Base-by-base conservation (phyloP, 2,329 filamentous ascomycete genomes). In the Trichoderma pleuroti region DNA sequence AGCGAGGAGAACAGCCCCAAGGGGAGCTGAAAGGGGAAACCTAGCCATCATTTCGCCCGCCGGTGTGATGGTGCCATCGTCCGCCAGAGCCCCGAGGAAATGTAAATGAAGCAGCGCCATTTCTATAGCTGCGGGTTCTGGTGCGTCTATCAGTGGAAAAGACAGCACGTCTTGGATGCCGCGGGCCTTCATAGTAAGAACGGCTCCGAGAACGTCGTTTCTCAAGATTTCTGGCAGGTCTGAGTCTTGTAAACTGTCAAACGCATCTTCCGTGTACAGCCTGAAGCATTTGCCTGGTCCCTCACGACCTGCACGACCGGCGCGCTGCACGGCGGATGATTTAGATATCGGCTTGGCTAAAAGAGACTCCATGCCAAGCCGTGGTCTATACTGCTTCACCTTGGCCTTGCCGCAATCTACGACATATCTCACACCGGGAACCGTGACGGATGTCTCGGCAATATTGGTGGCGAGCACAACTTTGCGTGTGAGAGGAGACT, bases 371-470 rank as follows among this genome's bases (percentile, higher is more conserved):
- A 99, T 90, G 6, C 94, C 94, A 0, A 98, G 86, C 0, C 91
- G 87, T 18, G 92, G 88, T 16, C 94, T 91, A 78, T 94, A 99
- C 74, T 97, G 92, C 81, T 98, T 98, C 74, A 97, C 88, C 79
- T 99, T 99, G 10, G 92, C 93, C 77, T 98, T 98, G 59, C 96
- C 96, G 69, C 92, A 92, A 78, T 99, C 96, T 24, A 99, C 87
- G 11, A 99, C 95, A 75, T 92, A 96, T 5, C 93, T 89, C 8
- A 99, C 94, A 2, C 96, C 96, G 0, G 95, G 92, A 0, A 99
- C 94, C 0, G 96, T 99, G 71, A 99, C 92, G 1, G 96, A 98
- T 0, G 96, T 98, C 80, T 99, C 96, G n/a, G 96, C 96, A 76
- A 99, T 98, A 77, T 99, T 99, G 16, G 96, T 99, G 0, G 94